Evolutionary conservation across 75 land plant genomes (phyloP).

Genomic region (Selaginella moellendorffii): DNA sequence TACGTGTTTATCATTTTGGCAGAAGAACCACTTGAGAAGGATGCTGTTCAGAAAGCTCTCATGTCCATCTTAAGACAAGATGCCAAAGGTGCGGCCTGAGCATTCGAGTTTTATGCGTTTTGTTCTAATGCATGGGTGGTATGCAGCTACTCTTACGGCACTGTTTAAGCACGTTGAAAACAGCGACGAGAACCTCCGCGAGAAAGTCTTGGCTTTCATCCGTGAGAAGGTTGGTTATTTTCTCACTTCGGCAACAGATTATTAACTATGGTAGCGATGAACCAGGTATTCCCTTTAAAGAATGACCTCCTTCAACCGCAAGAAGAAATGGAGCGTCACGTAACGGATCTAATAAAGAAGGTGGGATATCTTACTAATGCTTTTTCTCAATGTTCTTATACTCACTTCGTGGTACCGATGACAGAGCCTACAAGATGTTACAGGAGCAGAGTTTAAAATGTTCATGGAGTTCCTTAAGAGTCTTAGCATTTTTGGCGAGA

Average conservation of each 20-base stretch:
- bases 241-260: background rate
- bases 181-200: conserved; percentile 72
- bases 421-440: conserved; percentile 95
- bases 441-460: conserved; percentile 92
- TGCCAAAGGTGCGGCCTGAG: conserved; percentile 39
- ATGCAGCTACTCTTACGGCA: conserved; percentile 71
- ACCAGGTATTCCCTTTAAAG: conserved; percentile 89
- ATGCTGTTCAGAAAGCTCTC: conserved; percentile 86
- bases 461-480: conserved; percentile 91
- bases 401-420: conserved; percentile 3
- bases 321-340: conserved; percentile 90
- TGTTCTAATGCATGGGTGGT: background rate
- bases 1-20: background rate
- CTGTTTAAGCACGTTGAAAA: conserved; percentile 71
- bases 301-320: conserved; percentile 75
- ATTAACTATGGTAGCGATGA: background rate
- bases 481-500: conserved; percentile 75
- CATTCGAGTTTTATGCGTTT: background rate
- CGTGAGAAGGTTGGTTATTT: conserved; percentile 57
- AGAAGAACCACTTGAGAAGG: conserved; percentile 89
- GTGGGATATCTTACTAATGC: conserved; percentile 34
- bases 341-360: conserved; percentile 83
- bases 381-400: background rate
- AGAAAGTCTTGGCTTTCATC: conserved; percentile 63
- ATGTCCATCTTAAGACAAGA: conserved; percentile 78